These are phyloP conservation scores for Candida mesenterica DNA, from an alignment of 1,139 yeast species.

Conservation along the genomic window DNA sequence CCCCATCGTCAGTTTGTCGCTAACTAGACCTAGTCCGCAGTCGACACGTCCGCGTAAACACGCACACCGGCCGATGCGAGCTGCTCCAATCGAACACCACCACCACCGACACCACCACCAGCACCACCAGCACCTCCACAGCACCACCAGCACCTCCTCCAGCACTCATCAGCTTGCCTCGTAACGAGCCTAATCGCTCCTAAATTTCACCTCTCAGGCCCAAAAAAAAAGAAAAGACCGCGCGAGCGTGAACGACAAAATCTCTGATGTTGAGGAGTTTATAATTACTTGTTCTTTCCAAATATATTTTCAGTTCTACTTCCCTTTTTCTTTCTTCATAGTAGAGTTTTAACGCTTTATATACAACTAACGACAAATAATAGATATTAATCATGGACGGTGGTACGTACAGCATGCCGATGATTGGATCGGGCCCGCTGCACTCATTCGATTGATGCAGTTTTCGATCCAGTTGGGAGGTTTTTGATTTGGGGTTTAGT, in stretches of 20 bases:
- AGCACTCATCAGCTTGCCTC: background rate
- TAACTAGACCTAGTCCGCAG: too few relatives aligned
- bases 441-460: constrained; percentile 1
- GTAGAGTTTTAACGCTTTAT: constrained; percentile 18
- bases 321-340: constrained; percentile 17
- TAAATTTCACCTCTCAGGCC: background rate
- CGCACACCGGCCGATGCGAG: too few relatives aligned
- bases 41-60: too few relatives aligned
- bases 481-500: too few relatives aligned
- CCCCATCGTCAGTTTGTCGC: too few relatives aligned
- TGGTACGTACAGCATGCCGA: constrained; percentile 37
- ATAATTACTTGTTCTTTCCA: constrained; percentile 11
- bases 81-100: too few relatives aligned
- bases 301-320: constrained; percentile 9
- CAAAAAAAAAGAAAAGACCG: constrained; percentile 6
- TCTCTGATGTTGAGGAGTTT: constrained; percentile 3
- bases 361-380: constrained; percentile 16
- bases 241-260: constrained; percentile 6
- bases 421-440: constrained; percentile 10
- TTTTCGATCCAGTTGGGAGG: too few relatives aligned
- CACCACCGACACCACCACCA: too few relatives aligned
- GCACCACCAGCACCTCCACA: too few relatives aligned
- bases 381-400: constrained; percentile 39
- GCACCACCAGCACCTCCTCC: too few relatives aligned
- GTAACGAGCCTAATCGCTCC: background rate